Base-by-base conservation (phyloP, 768 basidiomycete genomes). In the Mycena kentingensis region DNA sequence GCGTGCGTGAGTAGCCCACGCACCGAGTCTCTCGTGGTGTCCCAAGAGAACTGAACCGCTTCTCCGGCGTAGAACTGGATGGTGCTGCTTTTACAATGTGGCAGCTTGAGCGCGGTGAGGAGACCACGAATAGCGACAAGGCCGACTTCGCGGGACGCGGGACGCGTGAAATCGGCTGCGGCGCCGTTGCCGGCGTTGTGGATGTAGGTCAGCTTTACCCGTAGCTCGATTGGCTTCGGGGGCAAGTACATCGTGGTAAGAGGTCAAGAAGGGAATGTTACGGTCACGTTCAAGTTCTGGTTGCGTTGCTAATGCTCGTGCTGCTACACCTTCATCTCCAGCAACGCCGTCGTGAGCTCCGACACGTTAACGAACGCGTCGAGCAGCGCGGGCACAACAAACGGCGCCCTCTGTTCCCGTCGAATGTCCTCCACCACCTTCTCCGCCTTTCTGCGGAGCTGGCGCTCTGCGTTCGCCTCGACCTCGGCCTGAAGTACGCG, bases 311-410 rank as follows among this genome's bases (percentile, higher is more conserved):
- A 10, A 34, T 10, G 32, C 32, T 10, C 10, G 32, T 34, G 10
- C 32, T n/a, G 32, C n/a, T 10, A 39, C 8, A 22, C 10, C 21
- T 13, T 15, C 26, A 15, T 28, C 46, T 54, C 43, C 48, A 51
- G 5, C 34, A 29, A 36, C 36, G 50, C 50, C 15, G 18, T 60
- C 4, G 68, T 63, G 44, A 74, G 57, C 22, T 66, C 64, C 26
- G 72, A 68, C n/a, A 75, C 66, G 11, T 49, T 56, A 28, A 71
- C 16, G 41, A 76, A 73, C 12, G 71, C 73, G 18, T 67, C 67
- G n/a, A 73, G 60, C 27, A 76, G 51, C 6, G 68, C 64, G 26
- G 70, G 73, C 0, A 75, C 72, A 26, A 75, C 63, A 46, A 73
- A 75, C 25, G 71, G 73, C 36, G 60, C 44, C 31, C 51, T 50